Percentiles rank a stretch among this genome's conserved stretches.
Evolutionary conservation across 495 filamentous ascomycete genomes (phyloP).

Genomic region (Neurospora terricola): DNA sequence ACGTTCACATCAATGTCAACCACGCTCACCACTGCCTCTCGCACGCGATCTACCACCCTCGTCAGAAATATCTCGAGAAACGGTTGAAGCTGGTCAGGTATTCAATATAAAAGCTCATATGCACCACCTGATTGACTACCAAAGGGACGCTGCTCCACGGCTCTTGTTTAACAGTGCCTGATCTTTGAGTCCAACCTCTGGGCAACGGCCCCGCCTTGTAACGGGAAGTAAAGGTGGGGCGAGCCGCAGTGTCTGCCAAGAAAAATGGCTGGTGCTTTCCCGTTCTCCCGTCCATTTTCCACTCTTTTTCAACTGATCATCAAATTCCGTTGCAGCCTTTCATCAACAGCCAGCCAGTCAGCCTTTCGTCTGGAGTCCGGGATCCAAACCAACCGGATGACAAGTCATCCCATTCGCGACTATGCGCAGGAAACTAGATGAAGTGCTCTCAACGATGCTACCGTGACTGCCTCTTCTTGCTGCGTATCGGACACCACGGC

Average conservation of each 20-base stretch:
- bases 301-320: not conserved
- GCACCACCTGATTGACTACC: not conserved
- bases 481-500: not conserved
- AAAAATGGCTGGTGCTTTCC: not conserved
- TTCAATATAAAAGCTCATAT: not conserved
- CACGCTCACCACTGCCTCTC: not conserved
- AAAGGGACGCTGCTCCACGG: not conserved
- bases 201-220: not conserved
- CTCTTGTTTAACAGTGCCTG: not conserved
- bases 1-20: not conserved
- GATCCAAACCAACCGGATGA: not conserved
- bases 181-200: not conserved
- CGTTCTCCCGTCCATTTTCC: not conserved
- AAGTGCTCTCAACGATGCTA: not conserved
- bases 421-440: not conserved
- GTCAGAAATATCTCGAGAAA: not conserved
- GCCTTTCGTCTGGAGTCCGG: not conserved
- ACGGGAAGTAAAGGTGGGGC: not conserved
- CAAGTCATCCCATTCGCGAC: not conserved
- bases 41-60: not conserved
- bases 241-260: not conserved
- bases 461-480: not conserved
- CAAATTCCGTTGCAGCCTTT: not conserved
- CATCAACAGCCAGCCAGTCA: not conserved
- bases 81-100: not conserved